Evolutionary conservation across 1,139 yeast genomes (phyloP).

Genomic region (Komagataea norvegica): DNA sequence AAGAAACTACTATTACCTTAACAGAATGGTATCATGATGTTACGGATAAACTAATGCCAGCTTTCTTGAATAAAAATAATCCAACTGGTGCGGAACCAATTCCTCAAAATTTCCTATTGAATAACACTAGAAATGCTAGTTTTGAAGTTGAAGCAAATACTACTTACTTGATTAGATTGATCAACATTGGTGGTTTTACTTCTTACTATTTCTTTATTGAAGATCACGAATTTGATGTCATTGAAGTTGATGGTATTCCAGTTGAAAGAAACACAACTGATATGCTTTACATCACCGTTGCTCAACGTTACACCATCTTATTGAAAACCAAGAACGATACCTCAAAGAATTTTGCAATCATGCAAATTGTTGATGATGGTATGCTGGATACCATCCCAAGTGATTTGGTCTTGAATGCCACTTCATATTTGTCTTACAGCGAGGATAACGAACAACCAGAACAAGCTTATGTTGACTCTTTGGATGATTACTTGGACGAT

Average conservation of each 20-base stretch:
- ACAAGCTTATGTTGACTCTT: conserved; percentile 40
- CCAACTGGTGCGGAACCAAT: conserved; percentile 98
- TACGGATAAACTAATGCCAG: conserved; percentile 45
- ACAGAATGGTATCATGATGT: conserved; percentile 83
- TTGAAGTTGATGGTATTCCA: conserved; percentile 78
- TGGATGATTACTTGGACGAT: conserved; percentile 56
- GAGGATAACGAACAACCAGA: conserved; percentile 40
- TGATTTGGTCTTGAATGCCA: conserved; percentile 60
- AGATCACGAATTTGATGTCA: conserved; percentile 74
- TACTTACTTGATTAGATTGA: conserved; percentile 72
- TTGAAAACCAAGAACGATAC: conserved; percentile 62
- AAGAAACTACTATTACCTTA: conserved; percentile 62
- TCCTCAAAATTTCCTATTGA: conserved; percentile 73
- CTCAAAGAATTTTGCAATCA: conserved; percentile 64
- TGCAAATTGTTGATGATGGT: conserved; percentile 68
- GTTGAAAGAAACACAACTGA: conserved; percentile 62
- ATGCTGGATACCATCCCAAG: conserved; percentile 74
- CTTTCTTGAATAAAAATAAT: conserved; percentile 65
- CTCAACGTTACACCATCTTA: conserved; percentile 75
- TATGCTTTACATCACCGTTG: conserved; percentile 62
- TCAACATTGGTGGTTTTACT: conserved; percentile 82
- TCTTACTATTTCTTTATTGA: conserved; percentile 84
- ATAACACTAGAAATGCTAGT: conserved; percentile 69
- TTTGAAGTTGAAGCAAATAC: conserved; percentile 73
- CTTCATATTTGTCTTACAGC: conserved; percentile 66